Percentiles rank a stretch among this genome's conserved stretches.
Evolutionary conservation across 1,139 yeast genomes (phyloP).

Genomic region (Zygoascus hellenicus): DNA sequence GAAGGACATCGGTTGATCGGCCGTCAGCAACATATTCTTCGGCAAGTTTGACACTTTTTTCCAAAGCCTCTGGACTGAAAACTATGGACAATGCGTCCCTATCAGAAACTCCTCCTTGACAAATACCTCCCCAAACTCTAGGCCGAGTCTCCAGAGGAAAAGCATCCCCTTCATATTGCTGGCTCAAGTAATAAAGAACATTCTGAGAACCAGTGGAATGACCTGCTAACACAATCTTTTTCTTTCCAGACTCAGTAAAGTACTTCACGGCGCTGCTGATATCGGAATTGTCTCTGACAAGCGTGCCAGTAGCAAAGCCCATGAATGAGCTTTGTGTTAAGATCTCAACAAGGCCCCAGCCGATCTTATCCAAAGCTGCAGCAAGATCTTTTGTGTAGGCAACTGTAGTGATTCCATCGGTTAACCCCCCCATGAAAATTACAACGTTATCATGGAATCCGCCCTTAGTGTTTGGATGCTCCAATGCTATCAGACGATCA

Average conservation of each 20-base stretch:
- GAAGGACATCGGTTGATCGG: conserved; percentile 44
- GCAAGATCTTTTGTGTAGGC: conserved; percentile 60
- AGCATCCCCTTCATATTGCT: conserved; percentile 24
- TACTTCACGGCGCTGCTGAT: conserved; percentile 49
- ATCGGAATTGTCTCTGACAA: conserved; percentile 57
- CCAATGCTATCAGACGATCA: conserved; percentile 21
- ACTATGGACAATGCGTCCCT: conserved; percentile 43
- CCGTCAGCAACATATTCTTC: conserved; percentile 43
- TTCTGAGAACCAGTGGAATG: conserved; percentile 88
- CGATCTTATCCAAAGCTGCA: conserved; percentile 36
- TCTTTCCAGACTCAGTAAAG: conserved; percentile 34
- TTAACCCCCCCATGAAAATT: conserved; percentile 69
- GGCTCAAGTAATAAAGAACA: conserved; percentile 52
- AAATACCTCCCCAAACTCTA: conserved; percentile 52
- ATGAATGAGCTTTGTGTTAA: conserved; percentile 54
- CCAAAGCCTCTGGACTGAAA: conserved; percentile 23
- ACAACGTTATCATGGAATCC: conserved; percentile 40
- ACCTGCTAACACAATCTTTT: conserved; percentile 62
- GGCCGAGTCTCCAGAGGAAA: conserved; percentile 24
- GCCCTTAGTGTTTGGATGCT: conserved; percentile 21
- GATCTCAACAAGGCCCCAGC: conserved; percentile 63
- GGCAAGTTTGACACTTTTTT: conserved; percentile 37
- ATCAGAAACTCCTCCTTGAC: conserved; percentile 76
- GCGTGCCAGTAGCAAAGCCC: conserved; percentile 74
- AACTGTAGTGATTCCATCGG: conserved; percentile 69